Percentiles rank a stretch among this genome's conserved stretches.
phyloP scores from a whole-genome alignment of 768 basidiomycete genomes.

The Lenzites betulinus region DNA sequence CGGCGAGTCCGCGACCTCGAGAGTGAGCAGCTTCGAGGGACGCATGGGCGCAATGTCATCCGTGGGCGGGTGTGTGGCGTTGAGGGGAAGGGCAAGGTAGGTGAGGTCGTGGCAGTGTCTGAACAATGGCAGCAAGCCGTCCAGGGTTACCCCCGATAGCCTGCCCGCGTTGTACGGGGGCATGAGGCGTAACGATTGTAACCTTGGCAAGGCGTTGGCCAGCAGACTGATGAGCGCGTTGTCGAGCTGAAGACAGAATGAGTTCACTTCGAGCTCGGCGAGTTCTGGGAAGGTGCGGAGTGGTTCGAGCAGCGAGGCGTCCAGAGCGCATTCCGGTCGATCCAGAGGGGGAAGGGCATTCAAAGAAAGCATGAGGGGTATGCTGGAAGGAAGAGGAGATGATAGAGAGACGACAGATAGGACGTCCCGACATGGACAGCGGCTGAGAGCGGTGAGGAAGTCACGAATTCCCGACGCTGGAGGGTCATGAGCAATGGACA shows the following conservation, averaged over 20 bases:
- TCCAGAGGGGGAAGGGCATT: constrained; percentile 13
- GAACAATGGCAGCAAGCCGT: constrained; percentile 17
- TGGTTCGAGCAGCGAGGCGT: constrained; percentile 1
- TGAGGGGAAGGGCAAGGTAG: constrained; percentile 15
- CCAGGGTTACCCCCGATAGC: constrained; percentile 19
- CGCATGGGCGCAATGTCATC: neutral
- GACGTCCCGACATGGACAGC: neutral
- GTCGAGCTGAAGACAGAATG: constrained; percentile 18
- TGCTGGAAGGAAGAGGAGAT: constrained; percentile 17
- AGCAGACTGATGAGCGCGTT: constrained; percentile 15
- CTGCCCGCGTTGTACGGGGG: constrained; percentile 18
- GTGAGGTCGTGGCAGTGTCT: constrained; percentile 13
- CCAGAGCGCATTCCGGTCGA: constrained; percentile 5
- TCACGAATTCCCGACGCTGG: neutral
- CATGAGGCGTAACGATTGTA: constrained; percentile 18
- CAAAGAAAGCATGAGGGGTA: constrained; percentile 19
- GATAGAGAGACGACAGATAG: constrained; percentile 5
- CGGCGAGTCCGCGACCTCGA: constrained; percentile 21
- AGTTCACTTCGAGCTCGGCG: constrained; percentile 19
- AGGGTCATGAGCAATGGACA: constrained; percentile 17
- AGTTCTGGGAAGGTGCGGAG: constrained; percentile 12
- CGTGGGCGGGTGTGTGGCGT: constrained; percentile 8
- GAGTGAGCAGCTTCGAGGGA: constrained; percentile 7
- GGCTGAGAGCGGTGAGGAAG: constrained; percentile 5
- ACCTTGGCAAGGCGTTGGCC: constrained; percentile 17